Conservation (phyloP, 345 rosid genomes). For the Garcia nutans region DNA sequence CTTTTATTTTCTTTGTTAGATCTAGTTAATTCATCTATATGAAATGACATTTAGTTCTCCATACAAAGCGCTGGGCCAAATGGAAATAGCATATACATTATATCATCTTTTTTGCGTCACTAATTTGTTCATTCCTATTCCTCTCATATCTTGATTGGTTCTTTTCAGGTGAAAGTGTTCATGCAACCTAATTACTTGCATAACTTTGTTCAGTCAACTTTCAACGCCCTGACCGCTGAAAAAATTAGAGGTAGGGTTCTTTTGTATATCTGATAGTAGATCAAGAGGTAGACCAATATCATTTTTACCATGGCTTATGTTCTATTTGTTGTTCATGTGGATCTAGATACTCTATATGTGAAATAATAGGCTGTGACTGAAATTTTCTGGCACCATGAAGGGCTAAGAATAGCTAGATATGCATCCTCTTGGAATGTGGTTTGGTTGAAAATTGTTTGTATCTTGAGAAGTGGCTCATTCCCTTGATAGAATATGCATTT, state of each 20-base stretch:
- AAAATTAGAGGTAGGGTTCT: slow-evolving; percentile 69
- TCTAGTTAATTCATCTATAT: not conserved
- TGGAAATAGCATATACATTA: too few relatives aligned
- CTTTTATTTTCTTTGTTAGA: not conserved
- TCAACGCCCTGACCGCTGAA: slow-evolving; percentile 70
- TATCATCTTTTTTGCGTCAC: too few relatives aligned
- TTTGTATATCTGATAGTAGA: not conserved
- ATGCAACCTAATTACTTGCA: slow-evolving; percentile 75
- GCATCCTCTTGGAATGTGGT: not conserved
- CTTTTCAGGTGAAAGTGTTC: slow-evolving; percentile 87
- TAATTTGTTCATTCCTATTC: not conserved
- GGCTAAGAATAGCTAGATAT: not conserved
- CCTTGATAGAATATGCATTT: not conserved
- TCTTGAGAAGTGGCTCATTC: not conserved
- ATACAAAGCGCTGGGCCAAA: too few relatives aligned
- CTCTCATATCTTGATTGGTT: not conserved
- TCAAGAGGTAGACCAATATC: not conserved
- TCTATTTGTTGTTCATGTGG: not conserved
- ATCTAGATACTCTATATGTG: not conserved
- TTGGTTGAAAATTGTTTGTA: not conserved
- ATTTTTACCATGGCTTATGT: not conserved
- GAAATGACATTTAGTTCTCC: too few relatives aligned
- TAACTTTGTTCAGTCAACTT: slow-evolving; percentile 88
- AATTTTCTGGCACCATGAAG: not conserved
- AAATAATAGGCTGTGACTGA: not conserved